Evolutionary conservation across 2,329 filamentous ascomycete genomes (phyloP), one percentile per base, ranked within the genome.

Genomic region (Emergomyces orientalis): DNA sequence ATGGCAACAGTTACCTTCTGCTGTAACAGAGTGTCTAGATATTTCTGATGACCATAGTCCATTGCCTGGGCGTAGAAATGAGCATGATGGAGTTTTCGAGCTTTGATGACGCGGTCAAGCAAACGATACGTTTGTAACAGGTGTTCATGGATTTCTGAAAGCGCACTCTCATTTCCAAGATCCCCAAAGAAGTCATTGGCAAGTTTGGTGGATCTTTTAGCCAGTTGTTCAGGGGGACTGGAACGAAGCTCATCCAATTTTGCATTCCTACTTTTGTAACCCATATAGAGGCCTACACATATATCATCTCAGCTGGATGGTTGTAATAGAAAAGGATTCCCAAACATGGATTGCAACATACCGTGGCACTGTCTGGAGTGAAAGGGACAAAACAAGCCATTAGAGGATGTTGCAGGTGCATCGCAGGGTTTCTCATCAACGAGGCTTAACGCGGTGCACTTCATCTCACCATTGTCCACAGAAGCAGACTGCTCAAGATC

Each of bases 231-330:
- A 8, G 59, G 59, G 1, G 59, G 63, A 11, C 51, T 56, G 32
- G 59, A 32, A 39, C 63, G 63, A 25, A 22, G 67, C 30, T n/a
- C 78, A 78, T 82, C 79, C 3, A 82, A 74, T 56, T 74, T 71
- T 9, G 73, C 72, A 67, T 81, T 81, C 51, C 79, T 77, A 57
- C 22, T 52, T 41, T 81, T 81, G 69, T 82, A 82, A 9, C 79
- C 80, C 59, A 74, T 73, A 68, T 82, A 82, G 3, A 82, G 71
- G 5, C 67, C 68, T 69, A 51, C 19, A 22, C 8, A 19, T 34
- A 39, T 19, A 52, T 57, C 9, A 27, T 22, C 39, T 59, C 19
- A 59, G 41, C 32, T 32, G 25, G 32, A 19, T 25, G 17, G 7
- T 22, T 13, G 9, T 57, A 25, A 8, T 41, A 57, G 19, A 13